phyloP scores from a whole-genome alignment of 1,284 basidiomycete genomes.

The Mycosarcoma mackinlayi region DNA sequence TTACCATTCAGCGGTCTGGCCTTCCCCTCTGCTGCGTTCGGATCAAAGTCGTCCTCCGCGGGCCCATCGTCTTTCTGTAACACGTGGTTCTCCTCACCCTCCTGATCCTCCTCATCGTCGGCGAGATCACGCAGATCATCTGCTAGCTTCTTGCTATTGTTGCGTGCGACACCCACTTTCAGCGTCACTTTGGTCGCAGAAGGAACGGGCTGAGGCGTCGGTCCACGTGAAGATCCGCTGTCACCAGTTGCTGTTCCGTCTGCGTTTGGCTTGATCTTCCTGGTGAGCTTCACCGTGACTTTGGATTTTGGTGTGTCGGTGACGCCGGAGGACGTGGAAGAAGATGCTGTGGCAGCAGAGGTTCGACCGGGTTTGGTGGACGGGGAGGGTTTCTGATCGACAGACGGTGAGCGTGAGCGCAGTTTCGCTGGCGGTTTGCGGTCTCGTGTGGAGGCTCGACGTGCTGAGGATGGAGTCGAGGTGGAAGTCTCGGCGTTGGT shows the following conservation, averaged over 20 bases:
- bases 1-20: slow-evolving; percentile 4
- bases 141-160: slow-evolving; percentile 12
- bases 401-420: slow-evolving; percentile 11
- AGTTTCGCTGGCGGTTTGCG: slow-evolving; percentile 16
- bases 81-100: too few relatives aligned
- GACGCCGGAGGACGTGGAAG: neutral
- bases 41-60: slow-evolving; percentile 10
- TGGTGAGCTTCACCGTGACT: slow-evolving; percentile 16
- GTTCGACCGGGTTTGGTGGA: neutral
- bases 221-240: slow-evolving; percentile 19
- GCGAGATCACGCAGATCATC: slow-evolving; percentile 28
- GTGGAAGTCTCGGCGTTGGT: neutral
- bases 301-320: slow-evolving; percentile 11
- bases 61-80: neutral
- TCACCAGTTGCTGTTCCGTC: slow-evolving; percentile 5
- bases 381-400: slow-evolving; percentile 6
- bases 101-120: slow-evolving; percentile 21
- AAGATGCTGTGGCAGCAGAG: neutral
- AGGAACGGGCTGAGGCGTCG: slow-evolving; percentile 15
- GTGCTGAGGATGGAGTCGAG: neutral
- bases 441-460: slow-evolving; percentile 22
- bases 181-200: slow-evolving; percentile 21
- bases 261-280: slow-evolving; percentile 2
- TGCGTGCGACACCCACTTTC: neutral
- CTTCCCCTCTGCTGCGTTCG: neutral